These are phyloP conservation scores for Hebeloma cylindrosporum DNA, from an alignment of 768 basidiomycete genomes.

Conservation along the genomic window DNA sequence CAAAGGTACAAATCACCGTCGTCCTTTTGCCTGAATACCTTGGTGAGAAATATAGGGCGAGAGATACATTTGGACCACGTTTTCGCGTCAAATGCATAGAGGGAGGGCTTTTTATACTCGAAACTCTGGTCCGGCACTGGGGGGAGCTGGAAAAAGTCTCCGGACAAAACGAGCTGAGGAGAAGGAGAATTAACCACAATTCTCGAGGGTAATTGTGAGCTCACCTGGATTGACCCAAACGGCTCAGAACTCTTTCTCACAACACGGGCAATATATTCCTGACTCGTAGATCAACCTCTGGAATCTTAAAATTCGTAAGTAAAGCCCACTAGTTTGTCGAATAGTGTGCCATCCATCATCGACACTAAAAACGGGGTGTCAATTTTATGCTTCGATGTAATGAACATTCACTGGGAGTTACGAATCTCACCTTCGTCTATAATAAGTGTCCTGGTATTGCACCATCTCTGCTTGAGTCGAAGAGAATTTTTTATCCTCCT, in stretches of 20 bases:
- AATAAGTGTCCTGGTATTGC: slow-evolving; percentile 50
- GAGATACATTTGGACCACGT: slow-evolving; percentile 59
- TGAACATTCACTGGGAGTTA: not conserved
- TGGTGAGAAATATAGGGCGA: slow-evolving; percentile 45
- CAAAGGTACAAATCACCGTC: slow-evolving; percentile 32
- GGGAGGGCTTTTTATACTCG: slow-evolving; percentile 41
- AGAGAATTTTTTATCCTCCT: slow-evolving; percentile 27
- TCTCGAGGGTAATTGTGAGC: not conserved
- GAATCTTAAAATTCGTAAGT: not conserved
- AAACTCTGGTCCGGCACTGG: slow-evolving; percentile 55
- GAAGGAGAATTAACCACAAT: not conserved
- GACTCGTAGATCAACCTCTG: slow-evolving; percentile 28
- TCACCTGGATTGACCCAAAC: slow-evolving; percentile 18
- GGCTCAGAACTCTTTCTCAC: slow-evolving; percentile 37
- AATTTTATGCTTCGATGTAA: not conserved
- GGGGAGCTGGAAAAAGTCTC: slow-evolving; percentile 82
- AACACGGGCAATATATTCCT: slow-evolving; percentile 40
- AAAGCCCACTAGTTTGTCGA: slow-evolving; percentile 62
- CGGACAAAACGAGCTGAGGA: slow-evolving; percentile 64
- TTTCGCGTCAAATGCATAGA: slow-evolving; percentile 66
- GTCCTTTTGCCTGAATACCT: slow-evolving; percentile 76
- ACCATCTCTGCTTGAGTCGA: slow-evolving; percentile 47
- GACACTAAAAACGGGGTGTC: slow-evolving; percentile 45
- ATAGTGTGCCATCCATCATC: slow-evolving; percentile 70
- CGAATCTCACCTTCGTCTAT: slow-evolving; percentile 65